phyloP scores from a whole-genome alignment of 2,329 filamentous ascomycete species.

The Colletotrichum sp. region DNA sequence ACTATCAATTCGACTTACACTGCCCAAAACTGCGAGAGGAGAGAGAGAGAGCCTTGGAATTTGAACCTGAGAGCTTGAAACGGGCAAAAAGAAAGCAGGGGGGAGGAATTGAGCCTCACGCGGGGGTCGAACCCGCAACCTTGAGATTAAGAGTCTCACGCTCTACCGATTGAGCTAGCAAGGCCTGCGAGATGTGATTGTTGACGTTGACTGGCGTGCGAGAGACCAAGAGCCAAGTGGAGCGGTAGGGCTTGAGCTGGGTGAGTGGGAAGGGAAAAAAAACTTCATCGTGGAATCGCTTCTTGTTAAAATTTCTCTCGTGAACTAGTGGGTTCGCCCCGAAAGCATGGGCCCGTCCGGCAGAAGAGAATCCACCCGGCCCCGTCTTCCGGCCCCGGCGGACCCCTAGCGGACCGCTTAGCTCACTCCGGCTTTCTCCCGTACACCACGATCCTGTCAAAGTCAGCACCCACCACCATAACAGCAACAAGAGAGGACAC shows the following conservation, averaged over 20 bases:
- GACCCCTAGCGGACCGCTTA: neutral
- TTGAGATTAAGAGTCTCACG: slow-evolving; percentile 67
- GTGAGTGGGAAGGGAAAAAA: neutral
- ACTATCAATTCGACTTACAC: neutral
- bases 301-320: neutral
- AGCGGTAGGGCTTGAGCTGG: neutral
- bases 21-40: neutral
- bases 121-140: slow-evolving; percentile 27
- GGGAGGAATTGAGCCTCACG: slow-evolving; percentile 26
- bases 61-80: neutral
- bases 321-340: neutral
- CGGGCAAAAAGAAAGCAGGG: neutral
- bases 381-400: neutral
- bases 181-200: slow-evolving; percentile 4
- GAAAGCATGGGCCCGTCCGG: neutral
- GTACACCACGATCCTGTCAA: slow-evolving; percentile 12
- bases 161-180: slow-evolving; percentile 75
- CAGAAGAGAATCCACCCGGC: neutral
- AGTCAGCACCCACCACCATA: neutral
- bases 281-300: neutral
- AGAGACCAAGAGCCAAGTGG: neutral
- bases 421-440: neutral
- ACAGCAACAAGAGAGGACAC: neutral
- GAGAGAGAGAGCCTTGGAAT: neutral
- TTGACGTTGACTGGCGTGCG: neutral